These are phyloP conservation scores for Ambrosiella beaveri DNA, from an alignment of 2,329 filamentous ascomycete genomes.

Conservation along the genomic window DNA sequence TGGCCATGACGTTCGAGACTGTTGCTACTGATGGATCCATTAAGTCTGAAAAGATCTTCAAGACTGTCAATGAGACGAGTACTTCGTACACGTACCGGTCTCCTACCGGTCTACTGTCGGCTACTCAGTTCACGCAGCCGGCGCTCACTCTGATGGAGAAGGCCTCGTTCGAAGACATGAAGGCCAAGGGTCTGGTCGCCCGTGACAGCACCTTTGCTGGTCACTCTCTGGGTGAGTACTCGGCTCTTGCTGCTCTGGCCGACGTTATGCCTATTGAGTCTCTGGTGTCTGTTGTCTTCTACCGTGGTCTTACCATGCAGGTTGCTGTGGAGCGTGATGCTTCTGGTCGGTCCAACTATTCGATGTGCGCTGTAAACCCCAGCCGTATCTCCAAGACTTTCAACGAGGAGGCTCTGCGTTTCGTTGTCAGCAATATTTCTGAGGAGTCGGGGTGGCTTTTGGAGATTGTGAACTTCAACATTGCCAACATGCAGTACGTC, in stretches of 20 bases:
- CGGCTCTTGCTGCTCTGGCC: constrained; percentile 81
- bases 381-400: constrained; percentile 97
- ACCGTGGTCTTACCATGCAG: constrained; percentile 97
- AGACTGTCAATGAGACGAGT: constrained; percentile 84
- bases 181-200: constrained; percentile 86
- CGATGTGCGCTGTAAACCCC: constrained; percentile 97
- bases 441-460: constrained; percentile 90
- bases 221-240: constrained; percentile 97
- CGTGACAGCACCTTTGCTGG: constrained; percentile 94
- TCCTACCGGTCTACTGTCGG: constrained; percentile 82
- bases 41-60: constrained; percentile 99
- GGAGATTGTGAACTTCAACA: constrained; percentile 96
- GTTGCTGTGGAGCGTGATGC: constrained; percentile 95
- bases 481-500: constrained; percentile 60
- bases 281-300: constrained; percentile 96
- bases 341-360: constrained; percentile 87
- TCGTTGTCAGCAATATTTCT: constrained; percentile 87
- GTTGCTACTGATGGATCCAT: constrained; percentile 78
- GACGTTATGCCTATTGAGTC: constrained; percentile 99
- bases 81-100: constrained; percentile 95
- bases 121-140: constrained; percentile 96
- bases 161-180: constrained; percentile 98
- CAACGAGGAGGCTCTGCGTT: constrained; percentile 92
- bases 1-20: constrained; percentile 99
- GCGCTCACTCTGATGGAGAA: constrained; percentile 98